phyloP scores from a whole-genome alignment of 306 rosid genomes.

The Bauhinia variegata region DNA sequence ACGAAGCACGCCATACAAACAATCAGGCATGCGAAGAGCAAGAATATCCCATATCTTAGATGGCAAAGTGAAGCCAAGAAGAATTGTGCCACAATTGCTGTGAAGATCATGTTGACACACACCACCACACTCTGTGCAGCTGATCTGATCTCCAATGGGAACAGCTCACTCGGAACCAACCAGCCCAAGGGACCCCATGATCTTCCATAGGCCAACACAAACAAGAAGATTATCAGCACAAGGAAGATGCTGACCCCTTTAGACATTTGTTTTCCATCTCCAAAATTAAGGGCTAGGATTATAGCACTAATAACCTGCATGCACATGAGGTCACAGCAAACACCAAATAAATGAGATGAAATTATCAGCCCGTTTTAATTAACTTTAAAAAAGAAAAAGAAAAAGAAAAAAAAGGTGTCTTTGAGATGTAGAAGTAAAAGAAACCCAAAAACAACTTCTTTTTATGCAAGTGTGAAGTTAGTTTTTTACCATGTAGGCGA shows the following conservation, averaged over 20 bases:
- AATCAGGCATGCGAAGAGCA: slow-evolving; percentile 74
- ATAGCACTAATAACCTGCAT: slow-evolving; percentile 68
- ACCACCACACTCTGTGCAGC: slow-evolving; percentile 97
- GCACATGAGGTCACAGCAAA: background rate
- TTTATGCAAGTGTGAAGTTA: too few species aligned
- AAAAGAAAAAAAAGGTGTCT: too few species aligned
- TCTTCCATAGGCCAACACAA: slow-evolving; percentile 93
- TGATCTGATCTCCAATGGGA: too few species aligned
- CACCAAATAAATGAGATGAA: slow-evolving; percentile 1
- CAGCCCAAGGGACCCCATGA: too few species aligned
- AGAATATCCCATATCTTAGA: slow-evolving; percentile 84
- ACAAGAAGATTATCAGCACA: slow-evolving; percentile 68
- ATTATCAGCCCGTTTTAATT: background rate
- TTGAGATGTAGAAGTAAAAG: too few species aligned
- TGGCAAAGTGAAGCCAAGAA: slow-evolving; percentile 83
- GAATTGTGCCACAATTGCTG: slow-evolving; percentile 87
- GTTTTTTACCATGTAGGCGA: slow-evolving; percentile 47
- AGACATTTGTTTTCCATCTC: slow-evolving; percentile 59
- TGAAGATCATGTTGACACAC: slow-evolving; percentile 89
- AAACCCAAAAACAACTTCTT: too few species aligned
- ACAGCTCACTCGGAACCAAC: too few species aligned
- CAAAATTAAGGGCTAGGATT: slow-evolving; percentile 71
- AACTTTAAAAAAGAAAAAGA: too few species aligned
- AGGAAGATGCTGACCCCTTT: slow-evolving; percentile 69
- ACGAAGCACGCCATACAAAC: slow-evolving; percentile 73